Evolutionary conservation across 2,329 filamentous ascomycete genomes (phyloP), one percentile per base, ranked within the genome.

Genomic region (Parascedosporium putredinis): DNA sequence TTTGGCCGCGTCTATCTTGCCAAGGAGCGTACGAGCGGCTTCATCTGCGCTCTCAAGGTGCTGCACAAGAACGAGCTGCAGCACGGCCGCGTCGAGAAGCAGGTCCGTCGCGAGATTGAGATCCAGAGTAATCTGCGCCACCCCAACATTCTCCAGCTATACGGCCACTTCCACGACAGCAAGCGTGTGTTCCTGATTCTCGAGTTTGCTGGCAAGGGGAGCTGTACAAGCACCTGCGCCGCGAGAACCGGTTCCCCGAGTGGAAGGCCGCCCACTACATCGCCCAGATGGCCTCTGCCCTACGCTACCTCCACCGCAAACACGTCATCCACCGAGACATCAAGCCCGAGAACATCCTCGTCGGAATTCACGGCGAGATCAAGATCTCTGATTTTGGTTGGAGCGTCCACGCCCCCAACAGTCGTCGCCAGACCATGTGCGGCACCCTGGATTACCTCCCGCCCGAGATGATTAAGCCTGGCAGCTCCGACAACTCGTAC

Each of bases 321-420:
- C 89, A 96, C 65, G 87, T 97, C 58, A 97, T 97, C 71, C 91
- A 97, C 68, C 79, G 90, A 52, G 90, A 97, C 60, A 97, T 97
- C 71, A 97, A 97, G 73, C 90, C 90, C 2, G 90, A 97, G 69
- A 97, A 97, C 61, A 97, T 97, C 55, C 77, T 97, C 20, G 84
- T 97, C 25, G 91, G 91, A 12, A 89, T 97, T 53, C 91, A 97
- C 63, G 93, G 90, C 56, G 93, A 98, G 73, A 90, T 98, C 71
- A 98, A 98, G 69, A 90, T 98, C 61, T 94, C 88, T 4, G 93
- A 98, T 67, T 98, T 97, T 62, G 91, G 93, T 46, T 98, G 93
- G 93, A 94, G 87, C 64, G 93, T 97, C 3, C 93, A 98, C 67
- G 93, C 93, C 4, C 93, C 93, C 24, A 96, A 95, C 67, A 94